Evolutionary conservation across 2,329 filamentous ascomycete genomes (phyloP).

Genomic region (Remersonia thermophila): DNA sequence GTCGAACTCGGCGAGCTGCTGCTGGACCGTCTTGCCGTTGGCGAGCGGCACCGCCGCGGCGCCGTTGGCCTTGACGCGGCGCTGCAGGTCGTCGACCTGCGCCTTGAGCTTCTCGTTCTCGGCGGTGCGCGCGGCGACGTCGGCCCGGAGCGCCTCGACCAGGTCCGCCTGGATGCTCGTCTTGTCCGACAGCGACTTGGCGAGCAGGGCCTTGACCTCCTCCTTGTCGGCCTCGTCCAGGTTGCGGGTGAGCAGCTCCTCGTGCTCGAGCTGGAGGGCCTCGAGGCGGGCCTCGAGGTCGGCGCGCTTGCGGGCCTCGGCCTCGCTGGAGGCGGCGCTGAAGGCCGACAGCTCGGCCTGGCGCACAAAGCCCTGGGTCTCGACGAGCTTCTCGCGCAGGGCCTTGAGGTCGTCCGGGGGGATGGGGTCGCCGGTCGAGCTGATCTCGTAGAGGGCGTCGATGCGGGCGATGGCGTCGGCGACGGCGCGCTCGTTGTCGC

Average conservation of each 20-base stretch:
- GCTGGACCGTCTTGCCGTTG: slow-evolving; percentile 84
- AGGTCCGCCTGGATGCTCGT: slow-evolving; percentile 62
- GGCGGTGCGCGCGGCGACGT: slow-evolving; percentile 63
- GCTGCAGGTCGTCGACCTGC: slow-evolving; percentile 69
- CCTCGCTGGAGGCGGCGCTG: slow-evolving; percentile 51
- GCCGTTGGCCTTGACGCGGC: slow-evolving; percentile 53
- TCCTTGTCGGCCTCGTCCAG: slow-evolving; percentile 67
- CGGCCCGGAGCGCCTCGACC: slow-evolving; percentile 62
- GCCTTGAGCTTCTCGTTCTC: slow-evolving; percentile 74
- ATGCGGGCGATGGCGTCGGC: slow-evolving; percentile 73
- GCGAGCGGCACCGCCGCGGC: slow-evolving; percentile 47
- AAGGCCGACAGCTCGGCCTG: slow-evolving; percentile 83
- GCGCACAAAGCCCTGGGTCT: slow-evolving; percentile 83
- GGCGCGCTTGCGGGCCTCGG: slow-evolving; percentile 54
- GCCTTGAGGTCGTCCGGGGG: slow-evolving; percentile 69
- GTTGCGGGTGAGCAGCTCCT: slow-evolving; percentile 68
- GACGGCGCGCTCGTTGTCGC: slow-evolving; percentile 79
- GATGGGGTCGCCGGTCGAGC: slow-evolving; percentile 64
- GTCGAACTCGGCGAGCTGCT: slow-evolving; percentile 97
- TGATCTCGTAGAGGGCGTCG: slow-evolving; percentile 65
- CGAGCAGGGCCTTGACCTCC: slow-evolving; percentile 69
- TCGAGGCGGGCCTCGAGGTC: slow-evolving; percentile 69
- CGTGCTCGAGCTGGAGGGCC: slow-evolving; percentile 68
- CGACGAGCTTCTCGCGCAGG: slow-evolving; percentile 65
- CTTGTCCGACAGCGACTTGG: slow-evolving; percentile 63